Conservation (phyloP, 1,139 yeast species). For the Geotrichum cucujoidarum region DNA sequence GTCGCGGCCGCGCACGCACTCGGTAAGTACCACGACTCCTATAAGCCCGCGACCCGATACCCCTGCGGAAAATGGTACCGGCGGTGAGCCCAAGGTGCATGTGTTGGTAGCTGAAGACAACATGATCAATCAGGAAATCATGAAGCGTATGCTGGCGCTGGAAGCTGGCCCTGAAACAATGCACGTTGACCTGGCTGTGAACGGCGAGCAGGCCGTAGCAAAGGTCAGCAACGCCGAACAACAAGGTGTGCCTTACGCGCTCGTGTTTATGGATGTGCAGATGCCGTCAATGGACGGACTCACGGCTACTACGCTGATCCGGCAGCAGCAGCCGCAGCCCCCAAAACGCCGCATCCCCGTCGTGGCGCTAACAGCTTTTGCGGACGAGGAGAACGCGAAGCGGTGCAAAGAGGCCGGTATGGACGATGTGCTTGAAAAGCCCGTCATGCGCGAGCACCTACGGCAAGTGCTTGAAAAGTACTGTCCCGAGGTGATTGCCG, state of each 20-base stretch:
- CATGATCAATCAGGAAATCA: slow-evolving; percentile 84
- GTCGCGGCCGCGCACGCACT: neutral
- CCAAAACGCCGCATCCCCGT: no score
- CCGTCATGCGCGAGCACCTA: slow-evolving; percentile 70
- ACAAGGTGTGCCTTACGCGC: slow-evolving; percentile 46
- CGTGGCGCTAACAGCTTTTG: slow-evolving; percentile 91
- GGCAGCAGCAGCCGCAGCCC: slow-evolving; percentile 57
- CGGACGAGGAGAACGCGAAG: slow-evolving; percentile 65
- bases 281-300: slow-evolving; percentile 94
- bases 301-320: slow-evolving; percentile 68
- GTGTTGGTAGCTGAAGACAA: slow-evolving; percentile 95
- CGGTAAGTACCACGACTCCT: neutral
- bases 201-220: slow-evolving; percentile 85
- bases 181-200: slow-evolving; percentile 75
- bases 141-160: slow-evolving; percentile 71
- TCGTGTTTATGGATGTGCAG: slow-evolving; percentile 93
- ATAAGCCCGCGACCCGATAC: neutral
- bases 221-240: slow-evolving; percentile 51
- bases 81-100: no score
- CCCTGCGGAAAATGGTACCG: no score
- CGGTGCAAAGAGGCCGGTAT: slow-evolving; percentile 79
- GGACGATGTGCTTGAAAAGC: slow-evolving; percentile 85
- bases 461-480: slow-evolving; percentile 43
- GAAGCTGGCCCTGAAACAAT: slow-evolving; percentile 71
- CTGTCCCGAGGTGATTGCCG: slow-evolving; percentile 10